Percentiles rank a stretch among this genome's conserved stretches.
These are phyloP conservation scores for Sporobolomyces pararoseus DNA, from an alignment of 768 basidiomycete species.

Conservation along the genomic window DNA sequence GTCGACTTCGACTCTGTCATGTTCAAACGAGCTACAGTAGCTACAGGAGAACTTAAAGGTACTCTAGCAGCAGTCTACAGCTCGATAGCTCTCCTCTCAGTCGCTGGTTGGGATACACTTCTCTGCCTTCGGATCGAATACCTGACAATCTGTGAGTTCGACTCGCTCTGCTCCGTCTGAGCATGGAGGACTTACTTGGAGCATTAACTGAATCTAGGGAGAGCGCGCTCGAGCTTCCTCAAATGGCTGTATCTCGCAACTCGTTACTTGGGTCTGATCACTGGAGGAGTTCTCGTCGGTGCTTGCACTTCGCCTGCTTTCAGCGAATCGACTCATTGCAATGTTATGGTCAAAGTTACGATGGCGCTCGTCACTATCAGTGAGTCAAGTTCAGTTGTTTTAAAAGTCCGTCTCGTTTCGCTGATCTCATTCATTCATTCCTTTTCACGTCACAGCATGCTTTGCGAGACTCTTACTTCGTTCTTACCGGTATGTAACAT, in stretches of 20 bases:
- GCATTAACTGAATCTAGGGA: background rate
- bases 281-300: background rate
- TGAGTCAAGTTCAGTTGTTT: background rate
- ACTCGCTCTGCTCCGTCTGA: background rate
- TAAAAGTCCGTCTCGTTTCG: background rate
- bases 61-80: background rate
- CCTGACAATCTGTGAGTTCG: background rate
- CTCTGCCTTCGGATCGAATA: background rate
- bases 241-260: constrained; percentile 4
- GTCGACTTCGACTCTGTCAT: too few species aligned
- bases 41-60: background rate
- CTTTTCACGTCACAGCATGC: background rate
- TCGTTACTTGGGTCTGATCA: background rate
- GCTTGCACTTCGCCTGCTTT: background rate
- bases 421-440: background rate
- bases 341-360: background rate
- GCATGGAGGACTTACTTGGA: background rate
- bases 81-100: constrained; percentile 1
- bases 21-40: too few species aligned
- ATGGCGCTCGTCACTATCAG: background rate
- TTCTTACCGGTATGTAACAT: background rate
- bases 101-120: background rate
- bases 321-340: background rate
- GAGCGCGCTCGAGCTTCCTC: background rate
- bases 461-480: background rate